A percentile compares a stretch with the other conserved stretches of the same genome.
These are phyloP conservation scores for Artemisia argyi DNA, from an alignment of 129 eudicot genomes.

Conservation along the genomic window DNA sequence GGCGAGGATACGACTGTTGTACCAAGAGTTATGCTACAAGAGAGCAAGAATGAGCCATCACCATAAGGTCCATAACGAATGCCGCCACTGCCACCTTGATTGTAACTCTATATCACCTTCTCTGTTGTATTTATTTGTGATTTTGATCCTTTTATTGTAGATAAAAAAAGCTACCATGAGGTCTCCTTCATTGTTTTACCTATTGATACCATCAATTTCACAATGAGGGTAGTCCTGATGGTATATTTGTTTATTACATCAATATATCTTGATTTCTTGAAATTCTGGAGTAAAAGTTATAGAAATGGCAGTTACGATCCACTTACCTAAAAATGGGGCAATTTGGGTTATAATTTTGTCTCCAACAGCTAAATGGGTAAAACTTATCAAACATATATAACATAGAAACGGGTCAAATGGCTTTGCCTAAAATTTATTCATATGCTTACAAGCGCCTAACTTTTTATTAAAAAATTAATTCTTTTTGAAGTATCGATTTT, in stretches of 20 bases:
- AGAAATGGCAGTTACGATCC: background rate
- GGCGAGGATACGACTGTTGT: constrained; percentile 42
- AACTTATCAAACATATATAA: background rate
- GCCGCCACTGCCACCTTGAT: background rate
- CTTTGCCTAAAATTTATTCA: background rate
- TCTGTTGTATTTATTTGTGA: background rate
- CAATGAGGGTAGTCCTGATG: constrained; percentile 5
- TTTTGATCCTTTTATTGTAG: background rate
- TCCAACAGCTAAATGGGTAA: background rate
- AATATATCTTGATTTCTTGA: background rate
- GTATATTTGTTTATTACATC: constrained; percentile 5
- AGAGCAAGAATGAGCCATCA: background rate
- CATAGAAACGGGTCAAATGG: background rate
- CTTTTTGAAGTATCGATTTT: background rate
- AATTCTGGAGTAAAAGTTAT: background rate
- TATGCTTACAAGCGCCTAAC: background rate
- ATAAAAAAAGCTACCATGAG: background rate
- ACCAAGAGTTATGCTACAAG: constrained; percentile 12
- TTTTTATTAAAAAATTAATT: background rate
- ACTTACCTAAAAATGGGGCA: background rate
- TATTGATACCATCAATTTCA: background rate
- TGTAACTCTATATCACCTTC: background rate
- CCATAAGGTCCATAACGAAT: constrained; percentile 1
- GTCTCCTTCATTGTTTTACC: background rate
- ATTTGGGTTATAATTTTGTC: background rate